phyloP scores from a whole-genome alignment of 148 eudicot species.

The Camellia japonica region DNA sequence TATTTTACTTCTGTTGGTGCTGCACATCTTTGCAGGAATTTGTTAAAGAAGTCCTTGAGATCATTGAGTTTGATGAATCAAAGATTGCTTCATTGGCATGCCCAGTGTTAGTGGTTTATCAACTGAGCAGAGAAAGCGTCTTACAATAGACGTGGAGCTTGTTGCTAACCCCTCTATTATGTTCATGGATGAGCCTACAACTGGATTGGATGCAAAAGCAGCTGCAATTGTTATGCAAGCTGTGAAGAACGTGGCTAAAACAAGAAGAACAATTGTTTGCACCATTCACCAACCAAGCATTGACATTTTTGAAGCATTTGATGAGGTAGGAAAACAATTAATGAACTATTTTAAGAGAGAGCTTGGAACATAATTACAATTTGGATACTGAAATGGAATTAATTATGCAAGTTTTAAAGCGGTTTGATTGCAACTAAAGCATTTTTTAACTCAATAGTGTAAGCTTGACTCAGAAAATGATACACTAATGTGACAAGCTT shows the following conservation, averaged over 20 bases:
- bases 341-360: background rate
- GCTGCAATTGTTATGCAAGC: conserved; percentile 90
- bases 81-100: conserved; percentile 65
- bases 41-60: conserved; percentile 69
- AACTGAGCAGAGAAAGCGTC: conserved; percentile 79
- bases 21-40: conserved; percentile 43
- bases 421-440: background rate
- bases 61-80: conserved; percentile 66
- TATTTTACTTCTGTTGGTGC: background rate
- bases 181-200: conserved; percentile 91
- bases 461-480: background rate
- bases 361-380: background rate
- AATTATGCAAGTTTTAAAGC: background rate
- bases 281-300: conserved; percentile 91
- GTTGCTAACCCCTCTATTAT: conserved; percentile 89
- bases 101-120: conserved; percentile 78
- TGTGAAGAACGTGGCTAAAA: conserved; percentile 64
- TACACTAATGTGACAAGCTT: background rate
- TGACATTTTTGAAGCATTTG: conserved; percentile 92
- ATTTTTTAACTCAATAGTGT: background rate
- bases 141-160: conserved; percentile 85
- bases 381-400: background rate
- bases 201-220: conserved; percentile 88
- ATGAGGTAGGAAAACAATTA: conserved; percentile 47
- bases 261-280: conserved; percentile 84